A percentile compares a stretch with the other conserved stretches of the same genome.
These are phyloP conservation scores for Lepiota brunneoincarnata DNA, from an alignment of 768 basidiomycete species.

Conservation along the genomic window DNA sequence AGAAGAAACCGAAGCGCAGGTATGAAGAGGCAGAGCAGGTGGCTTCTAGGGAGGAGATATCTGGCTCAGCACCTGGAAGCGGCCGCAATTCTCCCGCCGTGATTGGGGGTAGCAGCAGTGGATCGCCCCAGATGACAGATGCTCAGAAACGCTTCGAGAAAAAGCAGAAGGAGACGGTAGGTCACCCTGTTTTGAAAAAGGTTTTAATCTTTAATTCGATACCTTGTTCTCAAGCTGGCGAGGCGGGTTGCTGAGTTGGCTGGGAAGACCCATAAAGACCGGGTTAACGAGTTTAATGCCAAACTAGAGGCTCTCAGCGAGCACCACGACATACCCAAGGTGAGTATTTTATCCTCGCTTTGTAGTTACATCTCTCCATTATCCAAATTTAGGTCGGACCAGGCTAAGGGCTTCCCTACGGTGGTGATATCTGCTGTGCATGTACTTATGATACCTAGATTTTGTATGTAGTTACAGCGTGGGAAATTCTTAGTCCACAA, in stretches of 20 bases:
- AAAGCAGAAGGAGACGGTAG: slow-evolving; percentile 76
- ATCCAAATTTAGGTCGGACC: slow-evolving; percentile 67
- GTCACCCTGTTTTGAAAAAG: slow-evolving; percentile 20
- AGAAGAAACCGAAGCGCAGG: slow-evolving; percentile 75
- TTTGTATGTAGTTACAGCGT: background rate
- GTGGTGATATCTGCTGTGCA: background rate
- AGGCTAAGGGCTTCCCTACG: slow-evolving; percentile 52
- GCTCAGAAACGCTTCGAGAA: slow-evolving; percentile 89
- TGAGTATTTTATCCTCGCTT: slow-evolving; percentile 22
- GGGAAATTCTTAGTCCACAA: background rate
- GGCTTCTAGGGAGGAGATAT: slow-evolving; percentile 37
- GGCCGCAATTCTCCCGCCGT: slow-evolving; percentile 59
- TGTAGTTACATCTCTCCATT: slow-evolving; percentile 4
- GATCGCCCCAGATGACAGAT: slow-evolving; percentile 73
- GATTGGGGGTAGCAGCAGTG: slow-evolving; percentile 38
- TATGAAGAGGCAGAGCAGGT: slow-evolving; percentile 48
- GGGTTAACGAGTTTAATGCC: slow-evolving; percentile 85
- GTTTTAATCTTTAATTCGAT: slow-evolving; percentile 3
- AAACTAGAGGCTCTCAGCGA: slow-evolving; percentile 86
- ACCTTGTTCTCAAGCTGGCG: slow-evolving; percentile 55
- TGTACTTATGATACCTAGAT: background rate
- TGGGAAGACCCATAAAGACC: slow-evolving; percentile 88
- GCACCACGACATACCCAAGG: slow-evolving; percentile 95
- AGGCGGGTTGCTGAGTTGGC: slow-evolving; percentile 76
- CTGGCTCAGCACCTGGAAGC: slow-evolving; percentile 49